phyloP scores from a whole-genome alignment of 2,329 filamentous ascomycete genomes.

The Parascedosporium putredinis region DNA sequence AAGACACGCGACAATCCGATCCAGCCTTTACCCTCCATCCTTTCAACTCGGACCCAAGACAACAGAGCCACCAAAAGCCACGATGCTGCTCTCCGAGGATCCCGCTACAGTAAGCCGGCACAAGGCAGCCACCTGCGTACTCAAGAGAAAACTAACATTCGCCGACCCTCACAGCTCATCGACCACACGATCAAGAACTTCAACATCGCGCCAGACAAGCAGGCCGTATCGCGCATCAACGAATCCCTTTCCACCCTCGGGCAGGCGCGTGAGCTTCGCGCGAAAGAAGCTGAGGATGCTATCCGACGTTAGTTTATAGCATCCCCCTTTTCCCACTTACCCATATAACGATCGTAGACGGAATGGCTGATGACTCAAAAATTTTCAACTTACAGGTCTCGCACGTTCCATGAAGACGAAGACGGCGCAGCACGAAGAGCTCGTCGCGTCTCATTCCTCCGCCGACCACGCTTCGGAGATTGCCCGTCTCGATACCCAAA shows the following conservation, averaged over 20 bases:
- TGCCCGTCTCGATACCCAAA: conserved; percentile 78
- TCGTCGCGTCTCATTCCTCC: conserved; percentile 63
- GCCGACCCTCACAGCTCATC: conserved; percentile 55
- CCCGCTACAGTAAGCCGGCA: conserved; percentile 60
- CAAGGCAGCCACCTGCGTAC: background rate
- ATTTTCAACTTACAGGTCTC: conserved; percentile 35
- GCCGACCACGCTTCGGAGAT: conserved; percentile 76
- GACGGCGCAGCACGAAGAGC: conserved; percentile 65
- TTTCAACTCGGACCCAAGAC: too few species aligned
- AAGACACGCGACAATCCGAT: too few species aligned
- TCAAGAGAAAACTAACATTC: conserved; percentile 2
- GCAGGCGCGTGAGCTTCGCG: conserved; percentile 69
- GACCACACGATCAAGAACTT: conserved; percentile 88
- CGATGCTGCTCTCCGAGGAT: conserved; percentile 90
- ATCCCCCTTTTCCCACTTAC: too few species aligned
- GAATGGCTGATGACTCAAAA: background rate
- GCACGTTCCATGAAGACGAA: conserved; percentile 67
- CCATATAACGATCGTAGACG: conserved; percentile 9
- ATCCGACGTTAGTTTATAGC: conserved; percentile 55
- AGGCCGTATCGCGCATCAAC: conserved; percentile 70
- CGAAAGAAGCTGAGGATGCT: conserved; percentile 56
- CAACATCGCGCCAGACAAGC: conserved; percentile 83
- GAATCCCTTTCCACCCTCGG: conserved; percentile 77
- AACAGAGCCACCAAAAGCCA: conserved; percentile 24
- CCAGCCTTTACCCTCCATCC: too few species aligned